These are phyloP conservation scores for Loxodes magnus DNA, from an alignment of 73 alveolate species.

Conservation along the genomic window DNA sequence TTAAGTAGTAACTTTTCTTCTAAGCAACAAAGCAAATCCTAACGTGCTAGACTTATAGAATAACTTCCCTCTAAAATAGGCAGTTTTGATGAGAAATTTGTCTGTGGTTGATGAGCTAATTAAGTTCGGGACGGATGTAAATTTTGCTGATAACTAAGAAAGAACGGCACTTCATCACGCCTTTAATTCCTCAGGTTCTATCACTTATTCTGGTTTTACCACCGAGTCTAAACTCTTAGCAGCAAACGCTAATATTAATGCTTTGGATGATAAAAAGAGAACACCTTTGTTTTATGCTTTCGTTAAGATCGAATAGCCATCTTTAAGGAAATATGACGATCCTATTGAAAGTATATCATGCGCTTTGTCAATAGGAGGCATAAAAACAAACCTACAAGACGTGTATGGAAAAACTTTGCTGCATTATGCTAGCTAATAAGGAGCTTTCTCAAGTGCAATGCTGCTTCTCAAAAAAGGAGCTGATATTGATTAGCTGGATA, in stretches of 20 bases:
- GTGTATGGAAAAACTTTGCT: conserved; percentile 54
- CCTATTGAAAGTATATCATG: conserved; percentile 60
- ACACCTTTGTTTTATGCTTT: conserved; percentile 73
- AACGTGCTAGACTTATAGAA: conserved; percentile 17
- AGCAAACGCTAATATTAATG: conserved; percentile 37
- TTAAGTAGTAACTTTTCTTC: conserved; percentile 4
- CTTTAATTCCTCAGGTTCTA: conserved; percentile 32
- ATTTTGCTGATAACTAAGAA: conserved; percentile 34
- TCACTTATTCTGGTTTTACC: conserved; percentile 62
- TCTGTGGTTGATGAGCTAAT: conserved; percentile 15
- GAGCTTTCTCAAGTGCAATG: conserved; percentile 44
- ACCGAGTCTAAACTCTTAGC: conserved; percentile 42
- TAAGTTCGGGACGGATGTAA: conserved; percentile 29
- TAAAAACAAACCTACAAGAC: conserved; percentile 42
- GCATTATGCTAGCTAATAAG: conserved; percentile 65
- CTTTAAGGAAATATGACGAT: conserved; percentile 26
- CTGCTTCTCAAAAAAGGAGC: conserved; percentile 45
- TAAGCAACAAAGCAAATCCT: conserved; percentile 17
- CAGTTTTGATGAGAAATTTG: conserved; percentile 25
- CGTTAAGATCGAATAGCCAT: conserved; percentile 40
- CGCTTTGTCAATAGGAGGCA: conserved; percentile 22
- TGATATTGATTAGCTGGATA: conserved; percentile 44
- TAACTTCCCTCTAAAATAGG: conserved; percentile 19
- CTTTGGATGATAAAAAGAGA: conserved; percentile 37
- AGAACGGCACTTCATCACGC: conserved; percentile 62